Evolutionary conservation across 139 green algal genomes (phyloP).

Genomic region (Pseudopediastrum boryanum): DNA sequence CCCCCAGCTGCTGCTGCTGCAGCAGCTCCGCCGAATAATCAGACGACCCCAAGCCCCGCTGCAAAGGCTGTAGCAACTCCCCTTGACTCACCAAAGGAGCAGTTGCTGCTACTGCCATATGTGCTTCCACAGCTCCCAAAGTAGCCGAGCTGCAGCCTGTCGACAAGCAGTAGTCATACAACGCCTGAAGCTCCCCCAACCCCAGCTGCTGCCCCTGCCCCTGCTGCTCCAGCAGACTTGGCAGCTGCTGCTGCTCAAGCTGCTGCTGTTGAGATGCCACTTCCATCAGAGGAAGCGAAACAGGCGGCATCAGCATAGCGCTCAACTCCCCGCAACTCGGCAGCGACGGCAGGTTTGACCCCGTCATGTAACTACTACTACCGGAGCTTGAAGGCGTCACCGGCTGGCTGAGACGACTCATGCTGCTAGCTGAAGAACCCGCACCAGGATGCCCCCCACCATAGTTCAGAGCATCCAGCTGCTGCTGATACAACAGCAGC

Average conservation of each 20-base stretch:
- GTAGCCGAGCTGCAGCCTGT: background rate
- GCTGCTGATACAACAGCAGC: background rate
- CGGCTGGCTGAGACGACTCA: no score
- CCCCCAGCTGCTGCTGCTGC: slow-evolving; percentile 9
- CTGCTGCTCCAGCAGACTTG: background rate
- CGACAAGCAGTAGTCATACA: background rate
- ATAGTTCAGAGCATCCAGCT: background rate
- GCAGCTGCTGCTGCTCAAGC: background rate
- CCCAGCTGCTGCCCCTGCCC: background rate
- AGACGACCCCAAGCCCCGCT: no score
- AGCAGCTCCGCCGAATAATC: background rate
- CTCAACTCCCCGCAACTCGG: no score
- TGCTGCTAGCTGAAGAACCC: no score
- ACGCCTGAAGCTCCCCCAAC: no score
- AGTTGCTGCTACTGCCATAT: background rate
- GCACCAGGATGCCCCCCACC: slow-evolving; percentile 17
- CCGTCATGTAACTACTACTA: no score
- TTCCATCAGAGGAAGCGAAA: background rate
- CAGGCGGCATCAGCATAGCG: background rate
- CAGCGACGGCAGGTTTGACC: no score
- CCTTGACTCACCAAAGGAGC: slow-evolving; percentile 11
- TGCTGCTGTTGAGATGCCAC: background rate
- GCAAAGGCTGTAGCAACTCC: no score
- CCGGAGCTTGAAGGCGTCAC: no score
- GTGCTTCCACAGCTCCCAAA: background rate